A percentile compares a stretch with the other conserved stretches of the same genome.
Evolutionary conservation across 2,329 filamentous ascomycete genomes (phyloP).

Genomic region (Epichloe gansuensis): DNA sequence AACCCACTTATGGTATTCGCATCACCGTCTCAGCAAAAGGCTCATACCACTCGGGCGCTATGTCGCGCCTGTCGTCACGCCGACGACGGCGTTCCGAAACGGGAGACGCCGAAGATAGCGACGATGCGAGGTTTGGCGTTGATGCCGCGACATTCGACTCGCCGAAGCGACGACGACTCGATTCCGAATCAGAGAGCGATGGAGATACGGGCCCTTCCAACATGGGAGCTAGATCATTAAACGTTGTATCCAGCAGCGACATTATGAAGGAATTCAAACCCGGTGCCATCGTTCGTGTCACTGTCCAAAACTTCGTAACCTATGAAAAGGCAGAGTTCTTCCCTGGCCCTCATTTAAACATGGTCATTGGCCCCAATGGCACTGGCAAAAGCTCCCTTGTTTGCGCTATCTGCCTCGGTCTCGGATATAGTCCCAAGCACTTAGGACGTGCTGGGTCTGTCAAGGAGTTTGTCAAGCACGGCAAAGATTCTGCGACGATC

Average conservation of each 20-base stretch:
- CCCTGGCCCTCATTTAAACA: conserved; percentile 86
- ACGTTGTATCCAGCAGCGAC: conserved; percentile 7
- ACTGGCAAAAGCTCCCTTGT: conserved; percentile 96
- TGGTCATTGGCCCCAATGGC: conserved; percentile 98
- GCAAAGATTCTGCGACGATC: conserved; percentile 61
- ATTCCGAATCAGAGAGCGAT: conserved; percentile 12
- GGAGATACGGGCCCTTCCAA: conserved; percentile 5
- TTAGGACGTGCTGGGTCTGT: conserved; percentile 77
- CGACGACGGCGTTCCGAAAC: conserved; percentile 32
- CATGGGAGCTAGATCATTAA: conserved; percentile 7
- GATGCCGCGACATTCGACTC: conserved; percentile 16
- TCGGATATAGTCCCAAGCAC: conserved; percentile 73
- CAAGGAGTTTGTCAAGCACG: conserved; percentile 89
- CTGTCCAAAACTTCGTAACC: conserved; percentile 82
- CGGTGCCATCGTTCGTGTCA: conserved; percentile 81
- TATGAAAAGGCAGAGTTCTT: conserved; percentile 87
- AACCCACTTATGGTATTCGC: not conserved
- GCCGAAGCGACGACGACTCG: conserved; percentile 26
- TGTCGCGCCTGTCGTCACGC: conserved; percentile 19
- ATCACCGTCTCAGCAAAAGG: not conserved
- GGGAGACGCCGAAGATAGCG: conserved; percentile 28
- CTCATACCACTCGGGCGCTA: conserved; percentile 9
- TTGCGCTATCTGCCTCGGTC: conserved; percentile 86
- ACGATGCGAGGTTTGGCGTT: conserved; percentile 12
- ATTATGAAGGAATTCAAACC: conserved; percentile 41